A percentile compares a stretch with the other conserved stretches of the same genome.
These are phyloP conservation scores for Pyrus hybrid DNA, from an alignment of 331 rosid genomes.

Conservation along the genomic window DNA sequence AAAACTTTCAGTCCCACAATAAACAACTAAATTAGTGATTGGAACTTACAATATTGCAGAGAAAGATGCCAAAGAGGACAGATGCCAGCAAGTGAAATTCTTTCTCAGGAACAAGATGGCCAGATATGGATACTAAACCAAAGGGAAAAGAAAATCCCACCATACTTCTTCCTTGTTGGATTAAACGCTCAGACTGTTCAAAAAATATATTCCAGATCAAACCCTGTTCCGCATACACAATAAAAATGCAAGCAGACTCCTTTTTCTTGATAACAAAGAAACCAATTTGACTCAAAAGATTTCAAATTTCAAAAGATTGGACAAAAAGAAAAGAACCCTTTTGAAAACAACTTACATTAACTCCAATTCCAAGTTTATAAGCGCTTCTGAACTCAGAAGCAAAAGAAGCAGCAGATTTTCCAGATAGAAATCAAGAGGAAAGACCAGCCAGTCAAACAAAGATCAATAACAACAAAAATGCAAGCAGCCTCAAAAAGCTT, in stretches of 20 bases:
- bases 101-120: constrained; percentile 28
- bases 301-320: background rate
- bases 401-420: background rate
- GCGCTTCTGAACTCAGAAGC: background rate
- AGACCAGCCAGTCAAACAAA: background rate
- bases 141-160: constrained; percentile 32
- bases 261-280: background rate
- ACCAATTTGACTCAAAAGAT: background rate
- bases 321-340: background rate
- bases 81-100: constrained; percentile 58
- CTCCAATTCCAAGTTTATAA: background rate
- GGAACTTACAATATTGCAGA: constrained; percentile 65
- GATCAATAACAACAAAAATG: background rate
- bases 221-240: background rate
- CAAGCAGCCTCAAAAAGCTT: background rate
- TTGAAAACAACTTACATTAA: background rate
- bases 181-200: background rate
- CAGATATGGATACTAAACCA: constrained; percentile 26
- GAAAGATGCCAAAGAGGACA: constrained; percentile 48
- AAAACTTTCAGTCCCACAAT: background rate
- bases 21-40: background rate
- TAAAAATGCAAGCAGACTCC: background rate
- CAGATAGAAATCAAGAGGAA: background rate
- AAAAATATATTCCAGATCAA: background rate
- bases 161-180: constrained; percentile 6